Conservation (phyloP, 371 early-diverging fungal species). For the Rhizomucor pusillus region DNA sequence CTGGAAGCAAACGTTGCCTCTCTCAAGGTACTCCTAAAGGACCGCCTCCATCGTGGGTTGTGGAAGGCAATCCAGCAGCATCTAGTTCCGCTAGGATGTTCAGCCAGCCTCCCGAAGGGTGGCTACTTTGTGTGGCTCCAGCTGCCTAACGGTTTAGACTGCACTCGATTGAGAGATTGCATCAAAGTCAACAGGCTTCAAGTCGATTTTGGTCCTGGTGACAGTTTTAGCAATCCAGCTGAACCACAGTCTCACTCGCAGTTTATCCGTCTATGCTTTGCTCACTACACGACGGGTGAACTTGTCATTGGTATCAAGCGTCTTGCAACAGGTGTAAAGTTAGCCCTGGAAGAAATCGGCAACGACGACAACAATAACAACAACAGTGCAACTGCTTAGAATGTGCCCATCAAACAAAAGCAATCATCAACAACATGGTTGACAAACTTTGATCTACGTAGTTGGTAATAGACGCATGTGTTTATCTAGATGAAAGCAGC, state of each 20-base stretch:
- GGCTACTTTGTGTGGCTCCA: conserved; percentile 48
- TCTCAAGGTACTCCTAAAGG: conserved; percentile 11
- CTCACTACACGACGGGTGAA: conserved; percentile 8
- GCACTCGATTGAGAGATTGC: conserved; percentile 11
- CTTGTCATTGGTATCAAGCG: not conserved
- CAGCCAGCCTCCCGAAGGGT: conserved; percentile 21
- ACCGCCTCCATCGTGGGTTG: conserved; percentile 23
- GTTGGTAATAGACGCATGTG: too few species aligned
- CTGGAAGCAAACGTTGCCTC: conserved; percentile 22
- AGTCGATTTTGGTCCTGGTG: conserved; percentile 24
- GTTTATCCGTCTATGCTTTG: conserved; percentile 20
- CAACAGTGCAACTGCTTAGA: too few species aligned
- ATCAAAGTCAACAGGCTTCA: conserved; percentile 15
- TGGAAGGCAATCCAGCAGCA: conserved; percentile 21
- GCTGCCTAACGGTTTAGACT: conserved; percentile 24
- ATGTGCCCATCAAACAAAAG: too few species aligned
- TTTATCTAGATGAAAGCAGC: too few species aligned
- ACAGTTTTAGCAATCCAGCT: conserved; percentile 20
- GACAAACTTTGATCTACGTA: too few species aligned
- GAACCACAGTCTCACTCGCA: not conserved
- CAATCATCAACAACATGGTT: too few species aligned
- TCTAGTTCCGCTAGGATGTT: conserved; percentile 34
- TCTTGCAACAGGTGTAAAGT: not conserved
- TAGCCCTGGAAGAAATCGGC: not conserved
- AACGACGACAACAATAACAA: too few species aligned